phyloP scores from a whole-genome alignment of 768 basidiomycete genomes.

The Pisolithus tinctorius region DNA sequence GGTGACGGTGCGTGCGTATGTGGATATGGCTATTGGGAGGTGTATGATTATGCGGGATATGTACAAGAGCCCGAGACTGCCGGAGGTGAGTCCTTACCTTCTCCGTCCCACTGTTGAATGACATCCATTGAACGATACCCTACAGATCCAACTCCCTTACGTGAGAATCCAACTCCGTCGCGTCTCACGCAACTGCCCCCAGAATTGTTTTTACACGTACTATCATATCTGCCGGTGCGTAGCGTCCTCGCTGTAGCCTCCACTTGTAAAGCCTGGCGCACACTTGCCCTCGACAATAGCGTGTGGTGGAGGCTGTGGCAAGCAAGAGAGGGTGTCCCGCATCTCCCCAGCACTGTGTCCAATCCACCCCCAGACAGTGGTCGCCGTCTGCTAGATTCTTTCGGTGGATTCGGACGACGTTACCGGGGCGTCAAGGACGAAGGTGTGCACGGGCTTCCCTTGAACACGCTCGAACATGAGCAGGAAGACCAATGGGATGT shows the following conservation, averaged over 20 bases:
- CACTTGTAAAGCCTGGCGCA: slow-evolving; percentile 58
- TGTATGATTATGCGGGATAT: slow-evolving; percentile 9
- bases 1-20: slow-evolving; percentile 24
- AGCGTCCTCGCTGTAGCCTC: slow-evolving; percentile 43
- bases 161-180: slow-evolving; percentile 23
- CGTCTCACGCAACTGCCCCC: slow-evolving; percentile 62
- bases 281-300: slow-evolving; percentile 62
- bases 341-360: slow-evolving; percentile 14
- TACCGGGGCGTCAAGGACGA: slow-evolving; percentile 23
- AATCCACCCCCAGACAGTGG: slow-evolving; percentile 7
- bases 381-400: slow-evolving; percentile 14
- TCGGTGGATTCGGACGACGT: slow-evolving; percentile 18
- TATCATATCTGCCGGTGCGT: slow-evolving; percentile 54
- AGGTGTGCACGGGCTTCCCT: slow-evolving; percentile 22
- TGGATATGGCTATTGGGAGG: slow-evolving; percentile 23
- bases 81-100: slow-evolving; percentile 15
- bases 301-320: slow-evolving; percentile 74
- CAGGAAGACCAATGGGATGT: slow-evolving; percentile 23
- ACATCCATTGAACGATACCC: slow-evolving; percentile 3
- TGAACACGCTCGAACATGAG: slow-evolving; percentile 19
- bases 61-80: slow-evolving; percentile 14
- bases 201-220: slow-evolving; percentile 70
- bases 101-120: not conserved
- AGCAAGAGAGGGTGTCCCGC: slow-evolving; percentile 24
- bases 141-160: slow-evolving; percentile 29